These are phyloP conservation scores for Ophioceras dolichostomum DNA, from an alignment of 2,329 filamentous ascomycete species.

Conservation along the genomic window DNA sequence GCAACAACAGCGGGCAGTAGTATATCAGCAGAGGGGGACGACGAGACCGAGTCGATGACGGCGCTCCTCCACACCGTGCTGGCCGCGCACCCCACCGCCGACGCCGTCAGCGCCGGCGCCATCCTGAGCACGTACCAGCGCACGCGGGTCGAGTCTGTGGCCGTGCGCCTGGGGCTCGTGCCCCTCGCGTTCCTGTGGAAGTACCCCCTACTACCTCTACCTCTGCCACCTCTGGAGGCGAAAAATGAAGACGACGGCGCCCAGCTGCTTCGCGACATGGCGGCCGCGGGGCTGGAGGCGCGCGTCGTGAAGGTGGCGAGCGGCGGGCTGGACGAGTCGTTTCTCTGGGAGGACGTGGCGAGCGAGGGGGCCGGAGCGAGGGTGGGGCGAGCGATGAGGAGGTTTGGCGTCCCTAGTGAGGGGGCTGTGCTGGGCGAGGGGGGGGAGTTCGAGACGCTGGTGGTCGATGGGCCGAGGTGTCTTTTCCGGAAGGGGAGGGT, in stretches of 20 bases:
- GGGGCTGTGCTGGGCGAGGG: conserved; percentile 66
- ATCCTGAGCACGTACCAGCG: conserved; percentile 94
- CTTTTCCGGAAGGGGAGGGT: conserved; percentile 61
- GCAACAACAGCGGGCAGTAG: not conserved
- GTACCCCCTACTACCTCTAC: conserved; percentile 59
- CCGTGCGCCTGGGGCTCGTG: conserved; percentile 66
- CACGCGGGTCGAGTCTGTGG: conserved; percentile 88
- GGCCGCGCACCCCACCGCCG: conserved; percentile 60
- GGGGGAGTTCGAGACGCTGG: conserved; percentile 91
- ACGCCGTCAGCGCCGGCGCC: conserved; percentile 81
- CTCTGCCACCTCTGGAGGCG: conserved; percentile 10
- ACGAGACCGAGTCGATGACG: conserved; percentile 84
- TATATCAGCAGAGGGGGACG: conserved; percentile 20
- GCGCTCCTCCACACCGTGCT: conserved; percentile 60
- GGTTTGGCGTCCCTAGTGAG: conserved; percentile 43
- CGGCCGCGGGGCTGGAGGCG: conserved; percentile 64
- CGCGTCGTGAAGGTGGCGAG: conserved; percentile 91
- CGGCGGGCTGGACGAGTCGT: conserved; percentile 68
- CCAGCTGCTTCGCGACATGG: conserved; percentile 72
- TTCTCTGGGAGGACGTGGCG: conserved; percentile 73
- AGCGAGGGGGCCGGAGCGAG: conserved; percentile 33
- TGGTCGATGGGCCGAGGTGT: conserved; percentile 61
- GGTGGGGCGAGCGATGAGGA: conserved; percentile 41
- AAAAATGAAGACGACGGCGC: conserved; percentile 24
- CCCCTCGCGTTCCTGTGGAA: conserved; percentile 90